phyloP scores from a whole-genome alignment of 768 basidiomycete species.

The Pisolithus orientalis region DNA sequence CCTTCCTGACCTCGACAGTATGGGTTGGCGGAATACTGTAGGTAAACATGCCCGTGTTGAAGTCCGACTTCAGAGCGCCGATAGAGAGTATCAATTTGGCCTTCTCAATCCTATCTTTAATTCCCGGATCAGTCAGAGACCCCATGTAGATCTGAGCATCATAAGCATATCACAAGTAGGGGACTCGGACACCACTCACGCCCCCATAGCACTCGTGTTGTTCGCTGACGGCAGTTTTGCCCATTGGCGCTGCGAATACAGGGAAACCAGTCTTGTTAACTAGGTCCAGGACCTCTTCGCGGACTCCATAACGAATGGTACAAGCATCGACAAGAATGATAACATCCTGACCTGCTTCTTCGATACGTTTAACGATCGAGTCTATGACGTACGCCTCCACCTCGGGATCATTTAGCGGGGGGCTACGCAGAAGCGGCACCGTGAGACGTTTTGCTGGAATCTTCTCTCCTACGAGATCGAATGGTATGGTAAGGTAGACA shows the following conservation, averaged over 20 bases:
- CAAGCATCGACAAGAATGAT: conserved; percentile 82
- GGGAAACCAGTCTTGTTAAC: conserved; percentile 61
- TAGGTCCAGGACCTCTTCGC: conserved; percentile 57
- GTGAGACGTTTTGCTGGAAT: conserved; percentile 61
- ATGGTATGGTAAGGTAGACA: conserved; percentile 83
- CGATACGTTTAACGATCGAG: conserved; percentile 60
- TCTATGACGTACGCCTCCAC: conserved; percentile 67
- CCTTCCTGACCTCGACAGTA: conserved; percentile 52
- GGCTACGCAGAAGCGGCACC: conserved; percentile 45
- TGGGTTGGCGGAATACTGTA: conserved; percentile 56
- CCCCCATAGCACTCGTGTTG: conserved; percentile 71
- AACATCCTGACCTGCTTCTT: conserved; percentile 53
- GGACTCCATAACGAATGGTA: conserved; percentile 63
- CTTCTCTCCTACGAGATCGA: conserved; percentile 66
- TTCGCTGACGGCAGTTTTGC: conserved; percentile 73
- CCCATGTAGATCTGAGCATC: conserved; percentile 67
- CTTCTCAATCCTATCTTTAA: conserved; percentile 67
- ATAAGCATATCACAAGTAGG: neutral
- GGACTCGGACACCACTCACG: conserved; percentile 36
- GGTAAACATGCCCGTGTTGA: conserved; percentile 86
- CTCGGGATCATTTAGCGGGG: conserved; percentile 48
- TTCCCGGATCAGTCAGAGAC: conserved; percentile 53
- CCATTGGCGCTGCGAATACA: conserved; percentile 75
- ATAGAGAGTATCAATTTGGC: conserved; percentile 74
- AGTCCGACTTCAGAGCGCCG: conserved; percentile 66